phyloP scores from a whole-genome alignment of 2,329 filamentous ascomycete species.

The Bipolaris cookei region DNA sequence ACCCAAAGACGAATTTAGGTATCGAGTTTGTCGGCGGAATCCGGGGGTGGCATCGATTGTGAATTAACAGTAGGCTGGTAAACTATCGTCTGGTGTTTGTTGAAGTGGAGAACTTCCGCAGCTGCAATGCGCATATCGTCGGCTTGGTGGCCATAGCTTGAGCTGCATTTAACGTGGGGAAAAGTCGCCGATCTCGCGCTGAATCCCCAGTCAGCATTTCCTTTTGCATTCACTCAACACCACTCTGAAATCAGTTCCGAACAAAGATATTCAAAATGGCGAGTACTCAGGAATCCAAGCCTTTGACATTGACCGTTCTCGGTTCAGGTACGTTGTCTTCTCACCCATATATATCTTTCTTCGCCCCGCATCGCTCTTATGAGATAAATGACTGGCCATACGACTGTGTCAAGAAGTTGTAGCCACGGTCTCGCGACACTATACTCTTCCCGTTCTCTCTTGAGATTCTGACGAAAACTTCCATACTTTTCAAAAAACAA shows the following conservation, averaged over 20 bases:
- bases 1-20: neutral
- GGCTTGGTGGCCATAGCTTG: constrained; percentile 26
- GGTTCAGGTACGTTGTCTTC: constrained; percentile 73
- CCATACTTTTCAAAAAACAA: neutral
- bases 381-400: neutral
- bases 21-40: neutral
- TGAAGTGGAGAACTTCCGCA: constrained; percentile 12
- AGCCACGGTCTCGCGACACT: too few relatives aligned
- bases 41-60: neutral
- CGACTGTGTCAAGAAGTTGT: neutral
- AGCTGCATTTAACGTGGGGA: constrained; percentile 19
- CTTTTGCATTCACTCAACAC: constrained; percentile 11
- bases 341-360: neutral
- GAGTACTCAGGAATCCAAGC: constrained; percentile 38
- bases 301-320: constrained; percentile 77
- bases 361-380: constrained; percentile 8
- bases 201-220: constrained; percentile 16
- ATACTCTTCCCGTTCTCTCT: too few relatives aligned
- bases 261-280: constrained; percentile 35
- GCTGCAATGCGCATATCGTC: constrained; percentile 30
- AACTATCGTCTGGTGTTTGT: constrained; percentile 1
- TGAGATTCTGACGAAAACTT: neutral
- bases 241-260: neutral
- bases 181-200: constrained; percentile 23
- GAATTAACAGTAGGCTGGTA: neutral